Conservation (phyloP, 2,329 filamentous ascomycete genomes). For the Penicillium sp. region DNA sequence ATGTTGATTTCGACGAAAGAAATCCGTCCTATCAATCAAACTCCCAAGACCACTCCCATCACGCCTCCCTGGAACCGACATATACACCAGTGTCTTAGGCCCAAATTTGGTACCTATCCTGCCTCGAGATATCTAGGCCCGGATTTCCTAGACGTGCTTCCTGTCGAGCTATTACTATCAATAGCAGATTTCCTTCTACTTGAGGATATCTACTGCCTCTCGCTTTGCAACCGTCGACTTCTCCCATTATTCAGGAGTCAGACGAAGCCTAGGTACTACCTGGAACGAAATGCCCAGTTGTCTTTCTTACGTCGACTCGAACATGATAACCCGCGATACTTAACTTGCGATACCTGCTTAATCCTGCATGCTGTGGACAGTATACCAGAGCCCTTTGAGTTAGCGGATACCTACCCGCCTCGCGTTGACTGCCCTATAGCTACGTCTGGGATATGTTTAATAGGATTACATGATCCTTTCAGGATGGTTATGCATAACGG, state of each 20-base stretch:
- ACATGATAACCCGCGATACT: neutral
- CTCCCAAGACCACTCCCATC: neutral
- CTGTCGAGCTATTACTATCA: neutral
- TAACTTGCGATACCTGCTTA: neutral
- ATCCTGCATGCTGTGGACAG: neutral
- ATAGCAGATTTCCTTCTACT: neutral
- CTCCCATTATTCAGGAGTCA: neutral
- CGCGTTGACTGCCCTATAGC: neutral
- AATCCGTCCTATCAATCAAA: neutral
- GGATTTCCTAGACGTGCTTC: neutral
- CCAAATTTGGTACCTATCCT: neutral
- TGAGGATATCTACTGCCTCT: neutral
- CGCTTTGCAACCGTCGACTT: neutral
- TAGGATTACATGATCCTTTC: accelerated
- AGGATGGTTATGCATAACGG: neutral
- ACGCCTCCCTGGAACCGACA: neutral
- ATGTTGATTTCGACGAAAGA: neutral
- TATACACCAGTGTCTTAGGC: neutral
- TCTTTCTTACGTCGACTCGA: neutral
- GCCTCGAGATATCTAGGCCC: neutral
- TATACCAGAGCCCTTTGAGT: neutral
- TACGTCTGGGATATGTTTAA: too few relatives aligned
- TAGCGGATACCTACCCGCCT: neutral
- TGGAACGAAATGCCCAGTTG: neutral
- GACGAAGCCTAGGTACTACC: neutral